Percentiles rank a stretch among this genome's conserved stretches.
phyloP scores from a whole-genome alignment of 2,329 filamentous ascomycete species.

The Ceratocystis diversiconidia region DNA sequence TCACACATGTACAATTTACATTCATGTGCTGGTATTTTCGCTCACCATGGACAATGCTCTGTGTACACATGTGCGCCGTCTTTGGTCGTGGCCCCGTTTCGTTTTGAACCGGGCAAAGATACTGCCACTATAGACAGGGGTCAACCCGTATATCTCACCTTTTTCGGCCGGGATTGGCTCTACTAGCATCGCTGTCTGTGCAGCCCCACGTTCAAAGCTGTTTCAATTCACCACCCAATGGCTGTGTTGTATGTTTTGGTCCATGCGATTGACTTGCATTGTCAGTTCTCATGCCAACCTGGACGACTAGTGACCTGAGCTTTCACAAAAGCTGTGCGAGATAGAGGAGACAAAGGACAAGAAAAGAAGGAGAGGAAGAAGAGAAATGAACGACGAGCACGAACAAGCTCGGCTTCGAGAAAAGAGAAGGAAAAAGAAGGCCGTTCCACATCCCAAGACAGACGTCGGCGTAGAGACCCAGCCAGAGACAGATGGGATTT shows the following conservation, averaged over 20 bases:
- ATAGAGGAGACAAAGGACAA: neutral
- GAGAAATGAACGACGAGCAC: neutral
- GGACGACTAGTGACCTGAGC: neutral
- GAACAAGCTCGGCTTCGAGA: neutral
- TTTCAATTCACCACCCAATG: constrained; percentile 6
- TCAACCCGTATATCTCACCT: neutral
- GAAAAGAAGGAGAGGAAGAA: neutral
- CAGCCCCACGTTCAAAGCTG: constrained; percentile 2
- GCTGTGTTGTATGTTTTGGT: constrained; percentile 3
- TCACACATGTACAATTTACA: neutral
- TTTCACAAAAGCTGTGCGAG: neutral
- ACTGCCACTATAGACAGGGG: neutral
- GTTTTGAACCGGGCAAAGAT: neutral
- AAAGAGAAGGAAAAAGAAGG: constrained; percentile 1
- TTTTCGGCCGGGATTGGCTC: constrained; percentile 7
- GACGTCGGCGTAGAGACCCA: neutral
- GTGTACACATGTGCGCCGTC: constrained; percentile 4
- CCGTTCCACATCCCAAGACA: neutral
- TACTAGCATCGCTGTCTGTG: constrained; percentile 1
- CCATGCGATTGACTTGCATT: constrained; percentile 6
- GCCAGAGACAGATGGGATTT: neutral
- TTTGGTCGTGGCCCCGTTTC: neutral
- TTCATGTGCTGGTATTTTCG: constrained; percentile 3
- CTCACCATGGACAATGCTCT: neutral
- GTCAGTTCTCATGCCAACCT: constrained; percentile 6